phyloP scores from a whole-genome alignment of 345 rosid genomes.

The Dipteronia sinensis region DNA sequence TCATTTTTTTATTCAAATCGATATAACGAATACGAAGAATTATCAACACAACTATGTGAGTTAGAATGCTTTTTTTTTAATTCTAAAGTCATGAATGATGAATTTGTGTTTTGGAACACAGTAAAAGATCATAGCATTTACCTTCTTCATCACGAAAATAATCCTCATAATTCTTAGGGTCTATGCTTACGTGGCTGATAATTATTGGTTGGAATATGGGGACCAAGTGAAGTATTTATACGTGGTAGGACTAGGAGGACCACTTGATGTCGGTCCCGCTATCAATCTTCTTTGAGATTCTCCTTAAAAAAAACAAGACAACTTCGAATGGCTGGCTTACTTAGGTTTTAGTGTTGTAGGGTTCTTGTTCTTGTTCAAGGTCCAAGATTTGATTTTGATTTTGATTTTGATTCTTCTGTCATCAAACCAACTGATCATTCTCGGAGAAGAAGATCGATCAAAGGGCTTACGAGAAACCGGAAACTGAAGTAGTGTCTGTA shows the following conservation, averaged over 20 bases:
- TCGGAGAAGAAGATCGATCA: background rate
- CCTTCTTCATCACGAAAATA: no score
- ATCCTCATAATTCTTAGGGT: background rate
- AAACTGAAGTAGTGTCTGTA: background rate
- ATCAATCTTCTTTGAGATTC: background rate
- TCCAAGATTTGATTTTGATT: background rate
- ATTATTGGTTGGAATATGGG: background rate
- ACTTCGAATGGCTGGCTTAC: background rate
- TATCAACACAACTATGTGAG: no score
- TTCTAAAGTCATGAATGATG: no score
- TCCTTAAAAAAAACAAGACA: constrained; percentile 2
- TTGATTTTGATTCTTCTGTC: background rate
- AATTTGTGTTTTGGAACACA: no score
- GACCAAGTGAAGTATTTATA: no score
- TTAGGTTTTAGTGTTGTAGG: background rate
- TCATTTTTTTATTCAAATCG: no score
- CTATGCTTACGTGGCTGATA: background rate
- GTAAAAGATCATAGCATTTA: no score
- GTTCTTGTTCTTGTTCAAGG: background rate
- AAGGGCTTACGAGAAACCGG: background rate
- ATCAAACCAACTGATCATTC: background rate
- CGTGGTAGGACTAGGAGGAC: background rate
- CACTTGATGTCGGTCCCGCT: background rate
- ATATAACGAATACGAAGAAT: no score
- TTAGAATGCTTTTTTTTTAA: no score